Evolutionary conservation across 2,329 filamentous ascomycete genomes (phyloP).

Genomic region (Thyridium curvatum): DNA sequence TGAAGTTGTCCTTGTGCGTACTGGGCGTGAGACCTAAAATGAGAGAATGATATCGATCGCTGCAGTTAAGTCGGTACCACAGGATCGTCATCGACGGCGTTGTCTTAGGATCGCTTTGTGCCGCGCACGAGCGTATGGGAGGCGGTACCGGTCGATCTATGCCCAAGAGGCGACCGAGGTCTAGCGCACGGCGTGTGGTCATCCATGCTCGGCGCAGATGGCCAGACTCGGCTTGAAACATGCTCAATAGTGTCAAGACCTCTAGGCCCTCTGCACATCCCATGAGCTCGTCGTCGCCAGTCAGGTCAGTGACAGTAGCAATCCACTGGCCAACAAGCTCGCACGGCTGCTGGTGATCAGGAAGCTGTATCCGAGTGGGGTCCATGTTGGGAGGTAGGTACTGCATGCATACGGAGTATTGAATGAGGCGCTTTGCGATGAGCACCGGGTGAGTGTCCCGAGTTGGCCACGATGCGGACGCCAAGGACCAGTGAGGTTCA

Average conservation of each 20-base stretch:
- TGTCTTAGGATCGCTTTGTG: constrained; percentile 19
- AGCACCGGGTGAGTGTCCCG: constrained; percentile 33
- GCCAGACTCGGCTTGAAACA: constrained; percentile 46
- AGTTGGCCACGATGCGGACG: no score
- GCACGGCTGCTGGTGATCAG: constrained; percentile 17
- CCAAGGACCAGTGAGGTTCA: no score
- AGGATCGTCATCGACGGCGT: constrained; percentile 24
- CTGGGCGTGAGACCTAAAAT: constrained; percentile 43
- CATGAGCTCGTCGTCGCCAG: constrained; percentile 42
- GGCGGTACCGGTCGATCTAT: constrained; percentile 28
- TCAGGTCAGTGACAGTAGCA: constrained; percentile 29
- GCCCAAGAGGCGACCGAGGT: constrained; percentile 44
- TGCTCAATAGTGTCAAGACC: constrained; percentile 38
- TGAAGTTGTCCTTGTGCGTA: constrained; percentile 31
- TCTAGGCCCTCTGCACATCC: constrained; percentile 47
- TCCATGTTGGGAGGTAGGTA: constrained; percentile 27
- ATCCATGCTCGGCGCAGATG: constrained; percentile 50
- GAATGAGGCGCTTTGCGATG: constrained; percentile 39
- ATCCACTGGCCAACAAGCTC: constrained; percentile 10
- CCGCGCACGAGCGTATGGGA: constrained; percentile 30
- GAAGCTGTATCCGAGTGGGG: constrained; percentile 7
- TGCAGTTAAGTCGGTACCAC: constrained; percentile 43
- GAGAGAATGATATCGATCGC: constrained; percentile 44
- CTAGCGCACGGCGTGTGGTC: constrained; percentile 39
- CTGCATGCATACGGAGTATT: constrained; percentile 38